Percentiles rank a stretch among this genome's conserved stretches.
These are phyloP conservation scores for Phytopythium kandeliae DNA, from an alignment of 352 stramenopile species.

Conservation along the genomic window DNA sequence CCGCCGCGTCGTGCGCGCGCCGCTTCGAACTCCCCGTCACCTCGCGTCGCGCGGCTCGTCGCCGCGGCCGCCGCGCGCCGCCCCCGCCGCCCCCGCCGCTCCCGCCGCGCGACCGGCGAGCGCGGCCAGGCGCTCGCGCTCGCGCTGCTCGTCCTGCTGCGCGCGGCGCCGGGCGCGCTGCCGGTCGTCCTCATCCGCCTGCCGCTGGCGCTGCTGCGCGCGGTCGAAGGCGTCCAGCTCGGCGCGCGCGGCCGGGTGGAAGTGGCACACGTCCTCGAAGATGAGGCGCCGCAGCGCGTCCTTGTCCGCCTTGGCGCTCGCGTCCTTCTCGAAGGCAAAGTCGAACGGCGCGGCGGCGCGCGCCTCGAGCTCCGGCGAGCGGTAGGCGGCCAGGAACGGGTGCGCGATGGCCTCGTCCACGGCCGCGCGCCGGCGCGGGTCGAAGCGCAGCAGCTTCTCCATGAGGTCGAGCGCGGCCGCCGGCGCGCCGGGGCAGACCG, in stretches of 20 bases:
- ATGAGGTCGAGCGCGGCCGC: constrained; percentile 81
- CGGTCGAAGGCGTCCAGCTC: constrained; percentile 42
- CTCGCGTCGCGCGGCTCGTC: not conserved
- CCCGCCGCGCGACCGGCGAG: too few relatives aligned
- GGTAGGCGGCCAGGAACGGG: constrained; percentile 71
- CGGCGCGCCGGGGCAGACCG: constrained; percentile 50
- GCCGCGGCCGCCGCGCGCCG: constrained; percentile 12
- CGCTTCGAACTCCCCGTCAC: too few relatives aligned
- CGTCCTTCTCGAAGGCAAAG: constrained; percentile 79
- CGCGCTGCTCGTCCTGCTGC: constrained; percentile 12
- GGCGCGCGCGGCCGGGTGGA: constrained; percentile 60
- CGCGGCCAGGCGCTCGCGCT: constrained; percentile 40
- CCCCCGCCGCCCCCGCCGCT: constrained; percentile 35
- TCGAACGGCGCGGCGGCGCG: constrained; percentile 49
- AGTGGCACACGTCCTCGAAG: constrained; percentile 84
- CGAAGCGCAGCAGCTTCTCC: constrained; percentile 82
- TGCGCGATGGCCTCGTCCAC: constrained; percentile 74
- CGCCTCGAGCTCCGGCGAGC: constrained; percentile 35
- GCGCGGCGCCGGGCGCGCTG: constrained; percentile 7
- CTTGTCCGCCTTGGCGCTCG: constrained; percentile 60
- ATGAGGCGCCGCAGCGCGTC: constrained; percentile 73
- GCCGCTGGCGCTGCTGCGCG: constrained; percentile 1
- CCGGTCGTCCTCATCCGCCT: constrained; percentile 33
- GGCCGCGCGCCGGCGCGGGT: constrained; percentile 72
- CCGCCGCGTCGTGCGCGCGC: too few relatives aligned